These are phyloP conservation scores for Xenoacremonium recifei DNA, from an alignment of 2,329 filamentous ascomycete species.

Conservation along the genomic window DNA sequence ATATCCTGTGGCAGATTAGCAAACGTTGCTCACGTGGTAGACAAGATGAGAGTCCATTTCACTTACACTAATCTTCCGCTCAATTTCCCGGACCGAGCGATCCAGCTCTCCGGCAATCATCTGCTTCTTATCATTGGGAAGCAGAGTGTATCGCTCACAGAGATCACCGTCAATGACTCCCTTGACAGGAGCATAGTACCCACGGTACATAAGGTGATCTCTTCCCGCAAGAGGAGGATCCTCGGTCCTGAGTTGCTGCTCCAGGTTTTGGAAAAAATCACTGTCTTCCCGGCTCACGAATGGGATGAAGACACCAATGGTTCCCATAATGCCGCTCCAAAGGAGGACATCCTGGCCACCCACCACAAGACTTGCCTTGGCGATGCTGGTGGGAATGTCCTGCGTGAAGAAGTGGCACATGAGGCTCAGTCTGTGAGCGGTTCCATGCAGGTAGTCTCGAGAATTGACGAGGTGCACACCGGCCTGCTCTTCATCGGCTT, in stretches of 20 bases:
- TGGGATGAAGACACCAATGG: constrained; percentile 87
- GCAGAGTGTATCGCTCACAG: constrained; percentile 83
- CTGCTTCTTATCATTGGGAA: constrained; percentile 86
- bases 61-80: constrained; percentile 82
- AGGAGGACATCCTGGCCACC: constrained; percentile 89
- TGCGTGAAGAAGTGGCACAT: constrained; percentile 89
- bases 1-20: constrained; percentile 42
- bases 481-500: constrained; percentile 88
- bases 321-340: constrained; percentile 94
- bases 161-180: constrained; percentile 95
- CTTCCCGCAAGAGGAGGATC: constrained; percentile 86
- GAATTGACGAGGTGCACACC: constrained; percentile 91
- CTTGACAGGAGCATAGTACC: constrained; percentile 96
- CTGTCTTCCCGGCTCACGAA: constrained; percentile 91
- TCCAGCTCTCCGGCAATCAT: constrained; percentile 94
- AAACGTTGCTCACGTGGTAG: background rate
- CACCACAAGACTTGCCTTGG: constrained; percentile 85
- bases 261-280: constrained; percentile 95
- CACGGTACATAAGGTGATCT: constrained; percentile 92
- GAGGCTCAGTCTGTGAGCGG: constrained; percentile 78
- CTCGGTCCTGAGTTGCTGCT: constrained; percentile 82
- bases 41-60: background rate
- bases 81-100: constrained; percentile 86
- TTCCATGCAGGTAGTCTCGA: constrained; percentile 83
- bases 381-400: constrained; percentile 87